These are phyloP conservation scores for Dactylellina cionopaga DNA, from an alignment of 2,329 filamentous ascomycete species.

Conservation along the genomic window DNA sequence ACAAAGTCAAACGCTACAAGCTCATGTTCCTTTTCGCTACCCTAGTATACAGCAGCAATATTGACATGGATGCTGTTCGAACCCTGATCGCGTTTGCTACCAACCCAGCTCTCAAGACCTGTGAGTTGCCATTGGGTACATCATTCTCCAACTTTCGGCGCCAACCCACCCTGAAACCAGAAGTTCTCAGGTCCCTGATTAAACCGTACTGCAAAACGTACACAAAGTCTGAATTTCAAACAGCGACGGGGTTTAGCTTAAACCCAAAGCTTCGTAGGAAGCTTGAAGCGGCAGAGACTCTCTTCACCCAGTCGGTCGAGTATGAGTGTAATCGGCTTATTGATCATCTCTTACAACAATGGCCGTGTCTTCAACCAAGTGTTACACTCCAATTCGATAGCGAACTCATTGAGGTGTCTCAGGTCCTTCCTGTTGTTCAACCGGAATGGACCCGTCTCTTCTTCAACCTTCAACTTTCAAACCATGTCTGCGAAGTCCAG, in stretches of 20 bases:
- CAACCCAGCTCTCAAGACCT: conserved; percentile 60
- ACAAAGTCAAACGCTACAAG: conserved; percentile 57
- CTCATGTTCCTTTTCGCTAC: conserved; percentile 65
- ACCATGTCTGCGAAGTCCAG: conserved; percentile 64
- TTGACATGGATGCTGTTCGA: conserved; percentile 62
- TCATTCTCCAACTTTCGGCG: conserved; percentile 60
- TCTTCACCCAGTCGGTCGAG: conserved; percentile 58
- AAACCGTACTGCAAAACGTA: conserved; percentile 58
- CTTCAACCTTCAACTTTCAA: conserved; percentile 64
- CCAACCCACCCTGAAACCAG: conserved; percentile 58
- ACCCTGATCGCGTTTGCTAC: conserved; percentile 64
- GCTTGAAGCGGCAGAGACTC: conserved; percentile 57
- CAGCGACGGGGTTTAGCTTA: conserved; percentile 53
- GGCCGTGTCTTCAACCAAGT: conserved; percentile 62
- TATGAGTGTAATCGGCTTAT: conserved; percentile 61
- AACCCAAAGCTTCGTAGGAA: conserved; percentile 59
- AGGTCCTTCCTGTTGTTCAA: conserved; percentile 61
- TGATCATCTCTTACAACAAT: conserved; percentile 62
- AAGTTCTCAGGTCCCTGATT: conserved; percentile 59
- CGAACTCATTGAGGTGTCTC: conserved; percentile 60
- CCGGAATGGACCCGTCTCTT: conserved; percentile 65
- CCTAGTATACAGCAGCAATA: conserved; percentile 62
- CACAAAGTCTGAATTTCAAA: conserved; percentile 56
- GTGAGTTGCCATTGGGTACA: conserved; percentile 60
- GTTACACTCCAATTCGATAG: conserved; percentile 56